Percentiles rank a stretch among this genome's conserved stretches.
These are phyloP conservation scores for Lablab purpureus DNA, from an alignment of 306 rosid genomes.

Conservation along the genomic window DNA sequence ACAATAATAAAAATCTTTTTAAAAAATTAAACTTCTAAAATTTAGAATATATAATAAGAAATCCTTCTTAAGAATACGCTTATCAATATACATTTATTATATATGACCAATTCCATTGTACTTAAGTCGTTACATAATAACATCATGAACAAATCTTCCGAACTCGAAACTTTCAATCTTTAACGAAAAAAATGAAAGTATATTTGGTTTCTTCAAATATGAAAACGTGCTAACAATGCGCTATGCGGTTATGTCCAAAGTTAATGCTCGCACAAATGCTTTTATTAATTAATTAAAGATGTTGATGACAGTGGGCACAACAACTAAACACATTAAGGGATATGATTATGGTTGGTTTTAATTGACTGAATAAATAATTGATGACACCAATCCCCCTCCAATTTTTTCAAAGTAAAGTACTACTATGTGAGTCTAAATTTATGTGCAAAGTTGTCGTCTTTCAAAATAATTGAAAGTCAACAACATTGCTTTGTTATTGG, in stretches of 20 bases:
- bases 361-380: slow-evolving; percentile 47
- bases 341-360: slow-evolving; percentile 10
- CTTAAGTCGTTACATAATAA: background rate
- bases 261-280: background rate
- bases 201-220: background rate
- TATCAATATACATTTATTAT: no score
- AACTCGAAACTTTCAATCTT: background rate
- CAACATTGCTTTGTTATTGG: slow-evolving; percentile 11
- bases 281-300: slow-evolving; percentile 1
- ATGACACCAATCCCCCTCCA: background rate
- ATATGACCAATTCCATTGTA: background rate
- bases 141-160: background rate
- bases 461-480: slow-evolving; percentile 26
- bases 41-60: no score
- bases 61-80: no score
- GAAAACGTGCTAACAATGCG: background rate
- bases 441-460: slow-evolving; percentile 50
- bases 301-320: slow-evolving; percentile 28
- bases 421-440: slow-evolving; percentile 34
- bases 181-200: background rate
- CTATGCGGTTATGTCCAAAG: background rate
- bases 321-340: slow-evolving; percentile 1
- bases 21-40: no score
- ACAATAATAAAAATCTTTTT: no score
- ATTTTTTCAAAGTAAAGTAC: slow-evolving; percentile 13